These are phyloP conservation scores for Botrytis squamosa DNA, from an alignment of 2,329 filamentous ascomycete genomes.

Conservation along the genomic window DNA sequence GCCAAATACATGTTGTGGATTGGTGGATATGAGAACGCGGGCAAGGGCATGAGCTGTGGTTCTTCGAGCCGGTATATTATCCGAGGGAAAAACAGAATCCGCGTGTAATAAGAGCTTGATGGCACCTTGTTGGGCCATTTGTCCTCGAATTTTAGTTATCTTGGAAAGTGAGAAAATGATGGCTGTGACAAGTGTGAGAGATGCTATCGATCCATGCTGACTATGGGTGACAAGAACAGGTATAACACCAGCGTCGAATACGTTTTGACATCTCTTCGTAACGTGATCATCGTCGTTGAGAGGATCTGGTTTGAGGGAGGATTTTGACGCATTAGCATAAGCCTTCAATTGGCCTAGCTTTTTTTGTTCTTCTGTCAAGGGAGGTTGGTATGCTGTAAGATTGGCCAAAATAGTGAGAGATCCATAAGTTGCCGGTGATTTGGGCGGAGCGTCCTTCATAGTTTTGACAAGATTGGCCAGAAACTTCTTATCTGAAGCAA, in stretches of 20 bases:
- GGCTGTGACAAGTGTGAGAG: slow-evolving; percentile 69
- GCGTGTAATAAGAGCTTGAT: slow-evolving; percentile 78
- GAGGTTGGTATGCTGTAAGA: slow-evolving; percentile 75
- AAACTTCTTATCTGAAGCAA: slow-evolving; percentile 67
- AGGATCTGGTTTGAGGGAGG: slow-evolving; percentile 58
- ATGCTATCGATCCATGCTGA: slow-evolving; percentile 68
- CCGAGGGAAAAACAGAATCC: slow-evolving; percentile 59
- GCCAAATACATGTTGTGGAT: slow-evolving; percentile 80
- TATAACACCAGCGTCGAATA: slow-evolving; percentile 77
- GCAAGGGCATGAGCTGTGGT: slow-evolving; percentile 78
- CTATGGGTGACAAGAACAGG: slow-evolving; percentile 74
- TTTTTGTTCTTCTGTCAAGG: slow-evolving; percentile 84
- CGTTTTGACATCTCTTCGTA: slow-evolving; percentile 67
- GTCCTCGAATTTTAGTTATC: slow-evolving; percentile 70
- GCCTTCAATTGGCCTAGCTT: slow-evolving; percentile 89
- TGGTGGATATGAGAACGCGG: slow-evolving; percentile 81
- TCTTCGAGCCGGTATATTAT: slow-evolving; percentile 49
- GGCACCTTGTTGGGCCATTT: slow-evolving; percentile 89
- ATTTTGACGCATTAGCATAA: slow-evolving; percentile 83
- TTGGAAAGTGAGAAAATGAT: slow-evolving; percentile 78
- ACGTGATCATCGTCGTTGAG: slow-evolving; percentile 77
- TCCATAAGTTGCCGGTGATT: slow-evolving; percentile 77
- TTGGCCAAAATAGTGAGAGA: slow-evolving; percentile 83
- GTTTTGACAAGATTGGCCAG: slow-evolving; percentile 67
- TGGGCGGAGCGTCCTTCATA: slow-evolving; percentile 56